Conservation (phyloP, 176 grass and related monocot genomes). For the Musa acuminata region DNA sequence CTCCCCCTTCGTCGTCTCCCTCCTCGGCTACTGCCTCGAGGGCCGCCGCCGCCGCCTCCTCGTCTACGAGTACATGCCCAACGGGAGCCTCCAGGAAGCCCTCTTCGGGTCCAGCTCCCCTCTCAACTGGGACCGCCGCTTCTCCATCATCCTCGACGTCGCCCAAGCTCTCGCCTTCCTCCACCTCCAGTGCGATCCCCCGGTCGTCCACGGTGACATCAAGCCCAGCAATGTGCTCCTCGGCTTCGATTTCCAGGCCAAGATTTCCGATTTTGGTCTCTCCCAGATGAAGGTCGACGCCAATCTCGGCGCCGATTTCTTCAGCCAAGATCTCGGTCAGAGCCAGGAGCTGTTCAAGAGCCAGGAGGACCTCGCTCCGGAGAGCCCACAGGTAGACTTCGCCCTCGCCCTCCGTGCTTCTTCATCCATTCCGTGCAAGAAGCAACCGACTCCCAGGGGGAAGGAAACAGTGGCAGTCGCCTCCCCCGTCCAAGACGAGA, state of each 20-base stretch:
- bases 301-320: slow-evolving; percentile 34
- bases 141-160: slow-evolving; percentile 45
- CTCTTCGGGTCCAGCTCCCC: slow-evolving; percentile 20
- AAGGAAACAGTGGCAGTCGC: slow-evolving; percentile 6
- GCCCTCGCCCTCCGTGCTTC: slow-evolving; percentile 2
- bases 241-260: slow-evolving; percentile 43
- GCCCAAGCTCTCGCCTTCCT: slow-evolving; percentile 59
- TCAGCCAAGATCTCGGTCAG: slow-evolving; percentile 67
- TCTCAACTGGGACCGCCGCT: slow-evolving; percentile 35
- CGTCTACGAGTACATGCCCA: slow-evolving; percentile 58
- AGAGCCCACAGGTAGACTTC: not conserved
- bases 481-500: not conserved
- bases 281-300: slow-evolving; percentile 51
- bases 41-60: slow-evolving; percentile 32
- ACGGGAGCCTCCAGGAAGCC: slow-evolving; percentile 42
- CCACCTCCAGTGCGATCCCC: slow-evolving; percentile 54
- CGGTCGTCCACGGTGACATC: slow-evolving; percentile 74
- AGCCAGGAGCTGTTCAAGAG: slow-evolving; percentile 29
- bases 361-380: not conserved
- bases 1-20: slow-evolving; percentile 43
- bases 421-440: not conserved
- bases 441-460: not conserved
- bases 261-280: slow-evolving; percentile 75
- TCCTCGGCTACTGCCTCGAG: slow-evolving; percentile 37
- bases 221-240: slow-evolving; percentile 96